Base-by-base conservation (phyloP, 441 rosid species). In the Eruca vesicaria region DNA sequence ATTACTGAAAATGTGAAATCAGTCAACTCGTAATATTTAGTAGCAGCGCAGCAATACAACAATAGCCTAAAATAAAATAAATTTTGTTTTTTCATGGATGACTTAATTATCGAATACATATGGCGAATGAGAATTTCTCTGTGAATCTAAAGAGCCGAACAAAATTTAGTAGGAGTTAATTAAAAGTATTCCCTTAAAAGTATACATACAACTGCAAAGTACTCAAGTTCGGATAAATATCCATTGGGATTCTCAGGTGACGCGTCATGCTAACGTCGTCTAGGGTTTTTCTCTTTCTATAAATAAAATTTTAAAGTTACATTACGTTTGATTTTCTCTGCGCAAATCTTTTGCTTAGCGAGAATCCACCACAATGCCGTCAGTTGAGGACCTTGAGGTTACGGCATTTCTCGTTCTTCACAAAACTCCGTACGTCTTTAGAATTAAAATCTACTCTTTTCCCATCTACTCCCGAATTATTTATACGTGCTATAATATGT, bases 291-390 rank as follows among this genome's bases (percentile, higher is more conserved):
- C 10, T 3, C 59, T 53, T 53, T 53, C 21, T 33, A 2, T 26
- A 20, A 29, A 28, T 56, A 38, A 63, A 7, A 28, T 31, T 23
- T 10, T 38, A 45, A 61, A 55, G 18, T 66, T 66, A 48, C 66
- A 50, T 66, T 65, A 72, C 65, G 81, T 67, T 77, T 72, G 68
- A 53, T 59, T 67, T 63, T 61, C 77, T 45, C 59, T 38, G 72
- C 75, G 35, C 71, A 80, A 78, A 84, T 84, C 84, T 80, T 80
- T 82, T 82, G 86, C 87, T 82, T 76, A 74, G 61, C 38, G 70
- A 11, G 61, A 63, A 58, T 66, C 82, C 79, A 66, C 82, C 74
- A 80, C 68, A 73, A 68, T 63, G 77, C 77, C 83, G 80, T 74
- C 82, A 72, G 36, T 60, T 63, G 75, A n/a, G n/a, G n/a, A n/a